Base-by-base conservation (phyloP, 495 filamentous ascomycete species). In the Trichoderma erinaceum region DNA sequence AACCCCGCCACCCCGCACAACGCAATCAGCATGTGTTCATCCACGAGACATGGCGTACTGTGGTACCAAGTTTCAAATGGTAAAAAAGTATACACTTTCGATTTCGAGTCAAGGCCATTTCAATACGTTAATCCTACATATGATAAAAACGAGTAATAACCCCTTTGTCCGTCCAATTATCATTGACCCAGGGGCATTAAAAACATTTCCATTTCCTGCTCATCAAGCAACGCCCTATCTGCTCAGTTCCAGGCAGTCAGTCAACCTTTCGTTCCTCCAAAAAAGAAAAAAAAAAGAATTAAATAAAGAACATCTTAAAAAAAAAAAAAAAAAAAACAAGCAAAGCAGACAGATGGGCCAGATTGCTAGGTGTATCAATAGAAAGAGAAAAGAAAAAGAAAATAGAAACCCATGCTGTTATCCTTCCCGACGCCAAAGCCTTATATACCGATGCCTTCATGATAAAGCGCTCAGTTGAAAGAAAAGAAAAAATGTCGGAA, bases 301-400 rank as follows among this genome's bases (percentile, higher is more conserved):
- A 50, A 68, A 67, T 64, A 66, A 63, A 65, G 69, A 68, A 66
- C 48, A 64, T 44, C 21, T 63, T 32, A 44, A 68, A 68, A 27
- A 61, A 25, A 27, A 61, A 66, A 69, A 68, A 70, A 66, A 66
- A 68, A 66, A 50, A 66, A 67, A 67, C 52, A 65, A 66, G 69
- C 67, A 68, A 65, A 65, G 72, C 69, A 71, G 46, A 52, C 65
- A 72, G 64, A 70, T 68, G 63, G 68, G 52, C 69, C 69, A 35
- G 50, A 68, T 38, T 66, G 44, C 76, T 71, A 72, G 75, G 73
- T 69, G 68, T 68, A 74, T 73, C 76, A 75, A 73, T 68, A 74
- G 69, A 74, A 68, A 52, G 67, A 70, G 69, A 64, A 70, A 67
- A 66, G 70, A 67, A 52, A 69, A 61, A 63, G 35, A 64, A 56